Conservation (phyloP, 352 stramenopile genomes). For the Phytophthora hibernalis region DNA sequence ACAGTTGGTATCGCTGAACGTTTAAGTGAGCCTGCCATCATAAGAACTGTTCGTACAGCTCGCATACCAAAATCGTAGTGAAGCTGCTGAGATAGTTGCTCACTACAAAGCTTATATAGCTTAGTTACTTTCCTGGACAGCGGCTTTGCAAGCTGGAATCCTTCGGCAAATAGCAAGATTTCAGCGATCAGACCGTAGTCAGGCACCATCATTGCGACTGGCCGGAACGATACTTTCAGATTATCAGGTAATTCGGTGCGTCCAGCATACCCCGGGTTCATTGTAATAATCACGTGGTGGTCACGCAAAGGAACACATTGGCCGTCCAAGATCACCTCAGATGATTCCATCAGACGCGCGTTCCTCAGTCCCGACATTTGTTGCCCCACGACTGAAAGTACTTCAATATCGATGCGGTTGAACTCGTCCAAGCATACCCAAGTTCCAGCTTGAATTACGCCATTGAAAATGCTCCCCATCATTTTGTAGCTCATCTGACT, state of each 20-base stretch:
- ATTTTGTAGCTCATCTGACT: slow-evolving; percentile 95
- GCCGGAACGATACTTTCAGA: slow-evolving; percentile 84
- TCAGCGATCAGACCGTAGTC: slow-evolving; percentile 87
- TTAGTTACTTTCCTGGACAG: slow-evolving; percentile 78
- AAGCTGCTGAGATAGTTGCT: slow-evolving; percentile 84
- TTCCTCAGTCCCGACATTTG: slow-evolving; percentile 81
- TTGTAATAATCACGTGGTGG: slow-evolving; percentile 89
- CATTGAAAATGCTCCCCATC: slow-evolving; percentile 89
- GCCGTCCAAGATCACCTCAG: slow-evolving; percentile 65
- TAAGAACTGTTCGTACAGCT: slow-evolving; percentile 83
- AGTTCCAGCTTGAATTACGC: slow-evolving; percentile 73
- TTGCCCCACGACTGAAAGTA: slow-evolving; percentile 89
- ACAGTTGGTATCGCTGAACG: slow-evolving; percentile 23
- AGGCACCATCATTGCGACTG: slow-evolving; percentile 91
- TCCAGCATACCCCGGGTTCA: slow-evolving; percentile 88
- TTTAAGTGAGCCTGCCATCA: slow-evolving; percentile 78
- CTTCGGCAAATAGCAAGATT: slow-evolving; percentile 86
- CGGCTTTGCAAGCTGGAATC: slow-evolving; percentile 71
- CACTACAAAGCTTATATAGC: slow-evolving; percentile 85
- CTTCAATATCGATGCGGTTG: slow-evolving; percentile 90
- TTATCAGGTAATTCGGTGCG: slow-evolving; percentile 88
- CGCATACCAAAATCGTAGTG: slow-evolving; percentile 93
- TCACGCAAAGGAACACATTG: slow-evolving; percentile 61
- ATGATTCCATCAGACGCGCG: slow-evolving; percentile 42
- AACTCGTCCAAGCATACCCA: slow-evolving; percentile 93